Conservation (phyloP, 1,139 yeast genomes). For the Yamadazyma atlantica region DNA sequence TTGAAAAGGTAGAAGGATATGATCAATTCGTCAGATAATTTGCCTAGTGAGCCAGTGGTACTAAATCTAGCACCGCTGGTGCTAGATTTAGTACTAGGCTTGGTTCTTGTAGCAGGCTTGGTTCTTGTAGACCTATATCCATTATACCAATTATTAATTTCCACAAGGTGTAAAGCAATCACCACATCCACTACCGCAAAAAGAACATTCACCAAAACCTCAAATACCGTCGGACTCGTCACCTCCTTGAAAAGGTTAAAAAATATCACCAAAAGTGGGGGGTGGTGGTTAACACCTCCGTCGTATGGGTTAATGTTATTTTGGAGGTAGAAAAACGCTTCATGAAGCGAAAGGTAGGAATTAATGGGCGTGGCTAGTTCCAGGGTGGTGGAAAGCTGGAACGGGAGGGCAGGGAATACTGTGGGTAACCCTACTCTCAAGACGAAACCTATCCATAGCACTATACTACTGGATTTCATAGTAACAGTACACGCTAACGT, state of each 20-base stretch:
- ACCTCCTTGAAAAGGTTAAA: slow-evolving; percentile 24
- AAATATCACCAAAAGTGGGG: slow-evolving; percentile 65
- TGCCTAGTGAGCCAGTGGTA: too few species aligned
- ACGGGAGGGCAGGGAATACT: slow-evolving; percentile 31
- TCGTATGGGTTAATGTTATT: slow-evolving; percentile 67
- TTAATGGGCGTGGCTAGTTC: slow-evolving; percentile 80
- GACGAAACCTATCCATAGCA: slow-evolving; percentile 24
- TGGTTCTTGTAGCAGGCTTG: too few species aligned
- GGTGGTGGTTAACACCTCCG: slow-evolving; percentile 86
- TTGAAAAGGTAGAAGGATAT: slow-evolving; percentile 72
- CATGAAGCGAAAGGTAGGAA: slow-evolving; percentile 66
- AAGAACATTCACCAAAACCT: slow-evolving; percentile 20
- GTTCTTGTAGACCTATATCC: slow-evolving; percentile 29
- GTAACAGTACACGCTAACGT: too few species aligned
- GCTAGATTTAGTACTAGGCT: too few species aligned
- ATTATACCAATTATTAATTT: slow-evolving; percentile 39
- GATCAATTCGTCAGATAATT: slow-evolving; percentile 44
- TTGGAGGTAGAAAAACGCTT: slow-evolving; percentile 72
- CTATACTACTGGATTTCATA: background rate
- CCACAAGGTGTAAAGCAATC: slow-evolving; percentile 42
- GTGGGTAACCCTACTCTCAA: slow-evolving; percentile 34
- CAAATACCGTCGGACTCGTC: slow-evolving; percentile 15
- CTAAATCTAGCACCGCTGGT: too few species aligned
- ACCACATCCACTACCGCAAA: slow-evolving; percentile 45
- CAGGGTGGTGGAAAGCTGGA: slow-evolving; percentile 41